Evolutionary conservation across 2,329 filamentous ascomycete species (phyloP), one percentile per base, ranked within the genome.

Genomic region (Trichoderma semiorbis): DNA sequence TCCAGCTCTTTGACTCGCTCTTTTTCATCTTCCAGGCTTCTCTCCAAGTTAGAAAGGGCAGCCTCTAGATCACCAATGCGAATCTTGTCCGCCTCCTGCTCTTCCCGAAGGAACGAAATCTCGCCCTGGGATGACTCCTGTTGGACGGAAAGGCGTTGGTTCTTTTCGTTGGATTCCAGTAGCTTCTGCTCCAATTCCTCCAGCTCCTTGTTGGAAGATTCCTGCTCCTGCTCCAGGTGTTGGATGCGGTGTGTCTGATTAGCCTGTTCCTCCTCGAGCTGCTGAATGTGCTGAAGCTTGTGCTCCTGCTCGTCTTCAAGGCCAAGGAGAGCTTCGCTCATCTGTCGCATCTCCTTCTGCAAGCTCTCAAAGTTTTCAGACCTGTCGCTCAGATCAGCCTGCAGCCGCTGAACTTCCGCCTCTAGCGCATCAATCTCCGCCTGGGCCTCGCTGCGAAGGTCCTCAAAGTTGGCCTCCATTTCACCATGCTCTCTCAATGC

Each of bases 1-100:
- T 94, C 92, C 32, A 95, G 84, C 76, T 94, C 92, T 77, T 85
- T 86, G 21, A 87, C 85, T 61, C 89, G 90, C 73, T 98, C 95
- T 80, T 92, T 92, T 80, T 97, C 94, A 66, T 96, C 94, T 71
- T 92, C 89, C n/a, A 97, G 84, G 63, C 85, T 89, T 77, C 94
- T 90, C 79, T 97, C 92, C n/a, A 90, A 88, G 71, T 90, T 92
- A 76, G 93, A 92, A 47, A 98, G 84, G 16, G 91, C 90, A 10
- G 93, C 93, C 78, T 98, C 95, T 8, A 98, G 86, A 78, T 98
- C 94, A 47, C 95, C 94, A 77, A 99, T 98, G 82, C 94, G 95
- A 79, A 99, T 97, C 86, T 99, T 99, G 84, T 99, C 96, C 21
- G 89, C 90, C 81, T 99, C 96, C 81, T 99, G 96, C 83, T 99